Evolutionary conservation across 805 yeast genomes (phyloP), one percentile per base, ranked within the genome.

Genomic region (Candida insectorum): DNA sequence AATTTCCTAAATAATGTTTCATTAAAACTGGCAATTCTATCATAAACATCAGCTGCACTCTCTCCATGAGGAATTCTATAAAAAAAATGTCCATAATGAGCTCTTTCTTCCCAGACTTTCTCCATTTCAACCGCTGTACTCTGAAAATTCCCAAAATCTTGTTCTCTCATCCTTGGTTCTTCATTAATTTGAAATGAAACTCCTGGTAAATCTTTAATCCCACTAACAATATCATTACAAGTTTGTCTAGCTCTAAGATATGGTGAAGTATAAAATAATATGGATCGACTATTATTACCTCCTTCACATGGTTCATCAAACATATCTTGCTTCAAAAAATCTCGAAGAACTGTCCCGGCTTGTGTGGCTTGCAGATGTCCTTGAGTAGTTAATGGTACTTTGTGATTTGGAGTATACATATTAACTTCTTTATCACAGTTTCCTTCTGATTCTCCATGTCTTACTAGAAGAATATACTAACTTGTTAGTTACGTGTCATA

Each of bases 401-500:
- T 64, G 59, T 89, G 97, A 56, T 89, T 89, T 1, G 96, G 87
- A 1, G 80, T 75, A 49, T 71, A 69, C 36, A 81, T 67, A 55
- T 89, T 89, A 33, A 89, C 88, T 1, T 78, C 62, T 53, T 89
- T 88, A 58, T 89, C 95, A 44, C 76, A 77, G 59, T 89, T 89
- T 6, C 96, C 94, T 51, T 85, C 94, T 4, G 93, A 82, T 52
- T 89, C 96, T 16, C 97, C 97, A 54, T 89, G 97, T 44, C 97
- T 78, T 9, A 89, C 79, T 17, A 89, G 66, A 32, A 89, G 65
- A 17, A 89, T 86, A 20, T 88, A 68, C 77, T 77, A 16, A 13
- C 14, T 11, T 5, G 28, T 13, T 25, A 27, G 28, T 25, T 12
- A 23, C n/a, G 26, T n/a, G n/a, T n/a, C n/a, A n/a, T n/a, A n/a